Percentiles rank a stretch among this genome's conserved stretches.
phyloP scores from a whole-genome alignment of 176 grass and related monocot genomes.

The Juncus inflexus region DNA sequence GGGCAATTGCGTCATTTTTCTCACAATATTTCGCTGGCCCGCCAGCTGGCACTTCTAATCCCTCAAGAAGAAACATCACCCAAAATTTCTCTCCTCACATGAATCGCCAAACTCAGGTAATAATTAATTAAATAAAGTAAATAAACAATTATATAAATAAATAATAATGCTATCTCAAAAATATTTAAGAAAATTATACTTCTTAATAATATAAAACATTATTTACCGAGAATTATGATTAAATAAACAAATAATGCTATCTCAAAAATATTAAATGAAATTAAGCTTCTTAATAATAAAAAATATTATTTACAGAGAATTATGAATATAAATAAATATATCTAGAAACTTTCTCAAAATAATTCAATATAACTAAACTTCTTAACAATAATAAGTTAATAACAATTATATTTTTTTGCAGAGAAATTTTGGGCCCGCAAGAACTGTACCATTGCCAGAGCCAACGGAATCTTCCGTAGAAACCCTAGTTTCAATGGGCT shows the following conservation, averaged over 20 bases:
- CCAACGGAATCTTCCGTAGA: conserved; percentile 77
- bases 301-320: too few relatives aligned
- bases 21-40: conserved; percentile 20
- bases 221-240: too few relatives aligned
- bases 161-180: too few relatives aligned
- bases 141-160: too few relatives aligned
- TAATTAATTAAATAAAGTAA: too few relatives aligned
- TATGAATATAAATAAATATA: neutral
- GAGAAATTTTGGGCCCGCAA: conserved; percentile 17
- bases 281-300: too few relatives aligned
- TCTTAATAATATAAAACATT: too few relatives aligned
- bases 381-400: neutral
- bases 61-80: conserved; percentile 24
- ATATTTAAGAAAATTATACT: too few relatives aligned
- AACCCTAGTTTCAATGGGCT: conserved; percentile 87
- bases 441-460: conserved; percentile 42
- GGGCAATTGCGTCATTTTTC: conserved; percentile 30
- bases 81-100: conserved; percentile 22
- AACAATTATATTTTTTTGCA: neutral
- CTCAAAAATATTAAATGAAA: too few relatives aligned
- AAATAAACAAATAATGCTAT: too few relatives aligned
- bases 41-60: conserved; percentile 11
- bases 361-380: neutral
- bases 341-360: neutral
- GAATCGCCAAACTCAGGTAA: conserved; percentile 23